phyloP scores from a whole-genome alignment of 305 asterid species.

The Rubia tinctorum region DNA sequence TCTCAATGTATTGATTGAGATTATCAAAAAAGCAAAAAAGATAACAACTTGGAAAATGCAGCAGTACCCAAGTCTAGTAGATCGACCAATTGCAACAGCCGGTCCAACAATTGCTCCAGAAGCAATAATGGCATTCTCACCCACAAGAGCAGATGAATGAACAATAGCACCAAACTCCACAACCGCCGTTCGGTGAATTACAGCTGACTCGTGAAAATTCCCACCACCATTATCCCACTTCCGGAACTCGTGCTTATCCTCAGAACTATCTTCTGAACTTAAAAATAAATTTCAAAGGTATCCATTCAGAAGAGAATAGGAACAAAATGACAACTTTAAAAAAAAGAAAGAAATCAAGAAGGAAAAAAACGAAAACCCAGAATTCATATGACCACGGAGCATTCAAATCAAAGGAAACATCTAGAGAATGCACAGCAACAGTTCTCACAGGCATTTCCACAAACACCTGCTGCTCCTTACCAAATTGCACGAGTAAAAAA shows the following conservation, averaged over 20 bases:
- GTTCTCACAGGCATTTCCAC: conserved; percentile 14
- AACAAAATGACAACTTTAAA: neutral
- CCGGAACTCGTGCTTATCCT: conserved; percentile 38
- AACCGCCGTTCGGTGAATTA: conserved; percentile 66
- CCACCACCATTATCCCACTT: conserved; percentile 88
- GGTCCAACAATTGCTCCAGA: conserved; percentile 85
- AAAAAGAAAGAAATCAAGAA: neutral
- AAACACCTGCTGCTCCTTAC: conserved; percentile 10
- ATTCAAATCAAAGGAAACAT: conserved; percentile 3
- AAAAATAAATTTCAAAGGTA: conserved; percentile 9
- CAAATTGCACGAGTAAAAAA: neutral
- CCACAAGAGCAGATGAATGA: conserved; percentile 60
- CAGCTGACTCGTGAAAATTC: conserved; percentile 59
- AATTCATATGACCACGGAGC: neutral
- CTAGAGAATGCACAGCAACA: neutral
- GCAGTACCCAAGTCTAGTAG: conserved; percentile 76
- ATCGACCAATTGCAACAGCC: conserved; percentile 62
- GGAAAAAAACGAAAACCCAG: neutral
- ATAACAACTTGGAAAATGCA: neutral
- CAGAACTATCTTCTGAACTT: conserved; percentile 40
- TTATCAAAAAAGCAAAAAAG: neutral
- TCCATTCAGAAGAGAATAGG: neutral
- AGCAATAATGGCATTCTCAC: conserved; percentile 58
- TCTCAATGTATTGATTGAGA: neutral
- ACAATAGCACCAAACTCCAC: conserved; percentile 71